Evolutionary conservation across 495 filamentous ascomycete species (phyloP).

Genomic region (Chaetomium tenue): DNA sequence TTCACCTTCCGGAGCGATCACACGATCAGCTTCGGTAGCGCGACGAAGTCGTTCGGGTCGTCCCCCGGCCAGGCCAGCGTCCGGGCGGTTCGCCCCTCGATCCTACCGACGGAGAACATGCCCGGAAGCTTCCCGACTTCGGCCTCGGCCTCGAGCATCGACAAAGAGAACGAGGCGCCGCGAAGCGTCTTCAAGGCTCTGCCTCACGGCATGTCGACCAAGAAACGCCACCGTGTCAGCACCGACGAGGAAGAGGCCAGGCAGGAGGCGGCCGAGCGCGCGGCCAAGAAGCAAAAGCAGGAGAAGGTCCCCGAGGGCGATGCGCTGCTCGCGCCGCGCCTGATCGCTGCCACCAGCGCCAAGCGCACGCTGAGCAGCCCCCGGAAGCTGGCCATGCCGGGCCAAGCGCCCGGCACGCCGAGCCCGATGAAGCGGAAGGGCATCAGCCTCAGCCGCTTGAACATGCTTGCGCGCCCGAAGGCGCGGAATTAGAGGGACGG

Average conservation of each 20-base stretch:
- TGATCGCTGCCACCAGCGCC: slow-evolving; percentile 23
- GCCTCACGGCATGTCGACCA: slow-evolving; percentile 69
- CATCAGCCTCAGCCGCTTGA: slow-evolving; percentile 50
- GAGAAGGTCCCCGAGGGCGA: slow-evolving; percentile 50
- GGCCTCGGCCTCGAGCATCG: slow-evolving; percentile 10
- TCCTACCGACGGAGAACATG: slow-evolving; percentile 44
- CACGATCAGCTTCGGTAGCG: slow-evolving; percentile 52
- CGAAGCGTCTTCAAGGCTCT: slow-evolving; percentile 36
- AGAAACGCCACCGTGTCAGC: slow-evolving; percentile 63
- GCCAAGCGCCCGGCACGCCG: slow-evolving; percentile 28
- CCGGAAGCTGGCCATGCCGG: slow-evolving; percentile 18
- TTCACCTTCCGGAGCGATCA: slow-evolving; percentile 62
- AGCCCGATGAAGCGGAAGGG: slow-evolving; percentile 50
- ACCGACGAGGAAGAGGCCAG: slow-evolving; percentile 51
- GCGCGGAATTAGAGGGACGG: slow-evolving; percentile 38
- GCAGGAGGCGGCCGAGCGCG: slow-evolving; percentile 42
- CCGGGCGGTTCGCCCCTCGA: slow-evolving; percentile 56
- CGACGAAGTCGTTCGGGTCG: slow-evolving; percentile 47
- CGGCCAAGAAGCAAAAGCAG: slow-evolving; percentile 47
- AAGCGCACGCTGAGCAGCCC: slow-evolving; percentile 29
- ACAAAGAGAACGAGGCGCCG: slow-evolving; percentile 51
- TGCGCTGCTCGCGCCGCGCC: slow-evolving; percentile 44
- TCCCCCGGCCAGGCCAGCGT: slow-evolving; percentile 56
- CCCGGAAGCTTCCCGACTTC: slow-evolving; percentile 50
- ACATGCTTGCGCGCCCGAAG: slow-evolving; percentile 56